Conservation (phyloP, 164 flowering plant species). For the Liquidambar formosana region DNA sequence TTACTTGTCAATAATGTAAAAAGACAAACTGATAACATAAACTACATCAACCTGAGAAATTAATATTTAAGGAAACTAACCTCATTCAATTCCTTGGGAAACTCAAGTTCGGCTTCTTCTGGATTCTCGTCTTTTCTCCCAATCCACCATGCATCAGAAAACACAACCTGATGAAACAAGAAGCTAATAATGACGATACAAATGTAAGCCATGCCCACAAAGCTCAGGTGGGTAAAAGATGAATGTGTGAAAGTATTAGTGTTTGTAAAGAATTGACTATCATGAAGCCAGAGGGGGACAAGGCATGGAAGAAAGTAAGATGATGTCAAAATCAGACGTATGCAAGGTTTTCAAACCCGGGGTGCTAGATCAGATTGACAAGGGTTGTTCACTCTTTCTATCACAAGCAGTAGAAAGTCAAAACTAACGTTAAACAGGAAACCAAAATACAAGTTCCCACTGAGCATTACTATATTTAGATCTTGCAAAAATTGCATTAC, state of each 20-base stretch:
- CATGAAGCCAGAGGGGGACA: not conserved
- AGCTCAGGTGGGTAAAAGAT: not conserved
- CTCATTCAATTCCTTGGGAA: slow-evolving; percentile 71
- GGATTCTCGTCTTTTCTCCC: slow-evolving; percentile 88
- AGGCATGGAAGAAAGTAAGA: not conserved
- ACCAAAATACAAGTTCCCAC: too few species aligned
- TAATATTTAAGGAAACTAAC: slow-evolving; percentile 30
- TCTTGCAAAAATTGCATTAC: too few species aligned
- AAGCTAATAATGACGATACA: slow-evolving; percentile 2
- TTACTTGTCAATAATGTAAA: too few species aligned
- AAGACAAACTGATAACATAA: not conserved
- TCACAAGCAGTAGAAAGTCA: too few species aligned
- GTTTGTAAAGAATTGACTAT: not conserved
- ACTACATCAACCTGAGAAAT: not conserved
- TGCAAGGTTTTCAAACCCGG: too few species aligned
- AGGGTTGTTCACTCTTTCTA: too few species aligned
- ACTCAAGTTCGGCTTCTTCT: slow-evolving; percentile 70
- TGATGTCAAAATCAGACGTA: not conserved
- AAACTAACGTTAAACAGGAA: too few species aligned
- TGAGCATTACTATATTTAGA: too few species aligned
- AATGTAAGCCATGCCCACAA: not conserved
- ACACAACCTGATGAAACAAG: slow-evolving; percentile 59
- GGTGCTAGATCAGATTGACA: too few species aligned
- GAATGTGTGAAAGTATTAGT: not conserved
- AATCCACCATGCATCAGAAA: slow-evolving; percentile 98